Conservation (phyloP, 2,329 filamentous ascomycete genomes). For the Lachnellula hyalina region DNA sequence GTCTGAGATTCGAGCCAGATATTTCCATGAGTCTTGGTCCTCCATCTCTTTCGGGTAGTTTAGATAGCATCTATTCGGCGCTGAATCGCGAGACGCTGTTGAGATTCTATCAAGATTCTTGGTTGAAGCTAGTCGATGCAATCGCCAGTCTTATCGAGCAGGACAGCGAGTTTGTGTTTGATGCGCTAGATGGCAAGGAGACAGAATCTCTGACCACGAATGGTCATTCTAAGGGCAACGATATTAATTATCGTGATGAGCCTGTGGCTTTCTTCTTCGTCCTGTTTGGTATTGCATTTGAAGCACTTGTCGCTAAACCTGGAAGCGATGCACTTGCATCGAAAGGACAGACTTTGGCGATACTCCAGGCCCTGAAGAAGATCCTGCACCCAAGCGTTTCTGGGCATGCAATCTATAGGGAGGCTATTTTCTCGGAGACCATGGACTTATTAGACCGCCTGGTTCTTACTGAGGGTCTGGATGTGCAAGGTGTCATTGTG, state of each 20-base stretch:
- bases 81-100: conserved; percentile 90
- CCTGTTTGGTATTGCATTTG: conserved; percentile 91
- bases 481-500: conserved; percentile 88
- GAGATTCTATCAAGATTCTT: conserved; percentile 94
- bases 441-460: conserved; percentile 94
- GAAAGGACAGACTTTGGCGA: conserved; percentile 77
- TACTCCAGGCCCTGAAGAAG: conserved; percentile 86
- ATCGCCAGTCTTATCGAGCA: conserved; percentile 97
- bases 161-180: conserved; percentile 96
- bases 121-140: conserved; percentile 93
- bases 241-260: conserved; percentile 97
- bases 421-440: conserved; percentile 92
- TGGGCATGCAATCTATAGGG: conserved; percentile 92
- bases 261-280: conserved; percentile 99
- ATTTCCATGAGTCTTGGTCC: conserved; percentile 87
- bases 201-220: conserved; percentile 35
- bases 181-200: conserved; percentile 85
- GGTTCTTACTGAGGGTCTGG: conserved; percentile 82
- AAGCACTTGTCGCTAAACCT: conserved; percentile 81
- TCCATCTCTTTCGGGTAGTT: conserved; percentile 72
- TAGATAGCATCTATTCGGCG: conserved; percentile 92
- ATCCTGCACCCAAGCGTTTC: conserved; percentile 92
- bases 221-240: conserved; percentile 56
- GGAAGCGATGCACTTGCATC: conserved; percentile 61
- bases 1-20: conserved; percentile 90